Evolutionary conservation across 169 alveolate species (phyloP), one percentile per base, ranked within the genome.

Genomic region (Cryptosporidium meleagridis): DNA sequence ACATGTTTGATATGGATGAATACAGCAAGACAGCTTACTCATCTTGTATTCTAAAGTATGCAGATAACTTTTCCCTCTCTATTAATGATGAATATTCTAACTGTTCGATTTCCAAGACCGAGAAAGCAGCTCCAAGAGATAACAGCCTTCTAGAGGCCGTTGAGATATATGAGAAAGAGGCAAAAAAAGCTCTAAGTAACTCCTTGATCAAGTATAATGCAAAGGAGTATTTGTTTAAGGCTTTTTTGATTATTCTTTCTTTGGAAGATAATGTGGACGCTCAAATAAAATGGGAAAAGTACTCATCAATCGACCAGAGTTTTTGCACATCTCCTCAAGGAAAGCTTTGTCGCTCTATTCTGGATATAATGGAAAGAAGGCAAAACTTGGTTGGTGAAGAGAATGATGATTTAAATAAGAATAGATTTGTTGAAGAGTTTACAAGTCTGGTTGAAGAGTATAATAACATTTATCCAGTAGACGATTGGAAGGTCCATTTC

Each of bases 1-100:
- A 93, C n/a, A 85, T 73, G 85, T 93, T 71, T 69, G 95, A 92
- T 29, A 92, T 93, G 73, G 95, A 93, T 85, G 95, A 93, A 55
- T 93, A 73, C 44, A 93, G 95, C 29, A 93, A 93, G 75, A 91
- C 92, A 2, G 85, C 94, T 21, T 68, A 87, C 21, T 92, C 95
- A 3, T 93, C 93, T 29, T 58, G 75, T 14, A 89, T 92, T 18
- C 23, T 93, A 69, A 93, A 92, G 85, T 93, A 89, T 68, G 95
- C 95, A 10, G 95, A 93, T 39, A 85, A 75, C 21, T 70, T 71
- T 29, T 85, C 95, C 18, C 87, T 84, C 16, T 65, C 91, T 45
- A 16, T 33, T 29, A 62, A 48, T 84, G 62, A 26, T 4, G 70
- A 26, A 12, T 21, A 35, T 26, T 7, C 14, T 12, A 29, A 7